Base-by-base conservation (phyloP, 2,329 filamentous ascomycete genomes). In the Keithomyces neogunnii region DNA sequence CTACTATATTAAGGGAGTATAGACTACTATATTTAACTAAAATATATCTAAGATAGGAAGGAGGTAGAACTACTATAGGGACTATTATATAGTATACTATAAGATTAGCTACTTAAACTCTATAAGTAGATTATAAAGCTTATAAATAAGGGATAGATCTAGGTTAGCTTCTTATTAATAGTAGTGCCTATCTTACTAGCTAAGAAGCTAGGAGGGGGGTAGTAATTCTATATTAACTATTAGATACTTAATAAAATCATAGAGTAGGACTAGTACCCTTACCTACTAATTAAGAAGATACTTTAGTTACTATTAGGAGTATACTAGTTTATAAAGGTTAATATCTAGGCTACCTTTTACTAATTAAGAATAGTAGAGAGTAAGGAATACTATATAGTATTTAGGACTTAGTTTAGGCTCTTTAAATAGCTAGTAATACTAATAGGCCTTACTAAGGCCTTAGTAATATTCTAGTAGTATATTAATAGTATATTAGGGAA, bases 141-240 rank as follows among this genome's bases (percentile, higher is more conserved):
- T 28, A 4, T 42, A 13, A 6, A n/a, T 5, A 45, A 45, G n/a
- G 43, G 43, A 31, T 45, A 31, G 8, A 45, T 45, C 30, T 28
- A 28, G 11, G 8, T 28, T 31, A n/a, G 10, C 10, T 6, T 2
- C 19, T 42, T 13, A 38, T 13, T 13, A 13, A 4, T 13, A 7
- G 51, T 33, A 8, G n/a, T 51, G n/a, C 53, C 51, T 5, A 39
- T 58, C 1, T 46, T 60, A 11, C 55, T 59, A 45, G 46, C 55
- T 30, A 2, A 48, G 32, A 61, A 60, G 50, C 53, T 38, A 32
- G 49, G 47, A 28, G 49, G 55, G 9, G 49, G 51, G 2, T 43
- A 63, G 26, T 38, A 49, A 3, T 59, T 65, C 45, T 65, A 54
- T 51, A 52, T 62, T 0, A 52, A 66, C 45, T 66, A 65, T 42